Percentiles rank a stretch among this genome's conserved stretches.
phyloP scores from a whole-genome alignment of 306 rosid species.

The Datisca glomerata region DNA sequence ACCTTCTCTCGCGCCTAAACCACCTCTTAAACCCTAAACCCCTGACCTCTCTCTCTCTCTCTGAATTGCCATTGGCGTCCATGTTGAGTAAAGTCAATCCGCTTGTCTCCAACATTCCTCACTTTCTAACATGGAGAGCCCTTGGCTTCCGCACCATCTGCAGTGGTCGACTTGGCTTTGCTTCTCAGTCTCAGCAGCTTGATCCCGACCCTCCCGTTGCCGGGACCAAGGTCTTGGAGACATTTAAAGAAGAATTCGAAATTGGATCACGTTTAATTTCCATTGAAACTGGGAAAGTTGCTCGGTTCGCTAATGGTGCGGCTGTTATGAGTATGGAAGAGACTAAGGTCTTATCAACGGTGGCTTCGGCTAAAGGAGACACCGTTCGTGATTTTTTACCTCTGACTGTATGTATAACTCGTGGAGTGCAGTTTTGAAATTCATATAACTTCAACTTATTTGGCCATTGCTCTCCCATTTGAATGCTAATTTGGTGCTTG shows the following conservation, averaged over 20 bases:
- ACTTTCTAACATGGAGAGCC: constrained; percentile 36
- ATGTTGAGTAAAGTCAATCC: constrained; percentile 35
- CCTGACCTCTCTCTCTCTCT: neutral
- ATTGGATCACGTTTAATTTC: constrained; percentile 54
- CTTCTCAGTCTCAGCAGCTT: constrained; percentile 31
- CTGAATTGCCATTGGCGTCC: constrained; percentile 28
- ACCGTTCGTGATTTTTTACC: constrained; percentile 72
- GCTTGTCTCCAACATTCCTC: constrained; percentile 33
- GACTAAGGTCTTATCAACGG: constrained; percentile 69
- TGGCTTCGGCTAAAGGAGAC: constrained; percentile 50
- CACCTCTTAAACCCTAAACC: constrained; percentile 41
- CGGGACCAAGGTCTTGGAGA: constrained; percentile 45
- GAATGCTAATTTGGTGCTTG: neutral
- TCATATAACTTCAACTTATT: neutral
- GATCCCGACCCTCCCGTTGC: constrained; percentile 21
- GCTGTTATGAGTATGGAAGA: constrained; percentile 61
- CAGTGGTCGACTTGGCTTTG: constrained; percentile 50
- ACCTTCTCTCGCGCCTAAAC: neutral
- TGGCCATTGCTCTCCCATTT: neutral
- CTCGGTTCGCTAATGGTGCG: constrained; percentile 83
- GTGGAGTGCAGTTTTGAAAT: neutral
- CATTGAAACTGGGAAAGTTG: constrained; percentile 70
- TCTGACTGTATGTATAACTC: constrained; percentile 50
- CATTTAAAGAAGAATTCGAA: constrained; percentile 68
- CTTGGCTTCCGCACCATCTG: constrained; percentile 39